Evolutionary conservation across 2,329 filamentous ascomycete species (phyloP), one percentile per base, ranked within the genome.

Genomic region (Blastomyces percursus): DNA sequence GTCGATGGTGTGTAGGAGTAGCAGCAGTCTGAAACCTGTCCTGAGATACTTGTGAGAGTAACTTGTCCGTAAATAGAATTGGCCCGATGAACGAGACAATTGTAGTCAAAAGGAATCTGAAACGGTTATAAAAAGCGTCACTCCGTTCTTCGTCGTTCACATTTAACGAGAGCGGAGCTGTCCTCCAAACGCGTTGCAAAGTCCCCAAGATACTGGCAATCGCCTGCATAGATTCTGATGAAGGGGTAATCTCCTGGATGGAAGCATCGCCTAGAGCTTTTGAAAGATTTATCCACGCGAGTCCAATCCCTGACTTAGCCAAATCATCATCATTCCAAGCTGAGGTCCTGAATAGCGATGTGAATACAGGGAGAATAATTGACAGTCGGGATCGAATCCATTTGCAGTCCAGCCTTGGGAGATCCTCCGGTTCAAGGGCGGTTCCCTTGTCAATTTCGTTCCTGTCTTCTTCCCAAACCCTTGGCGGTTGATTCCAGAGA

Each of bases 191-290:
- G 32, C 82, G 84, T 58, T 85, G 82, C 7, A 96, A 76, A 27
- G 91, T 75, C 51, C 85, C 85, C 59, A 93, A 81, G 27, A 91
- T 80, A 51, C 84, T 81, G 27, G 89, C 87, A 65, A 96, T 82
- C 63, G 92, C 93, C 64, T 86, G 83, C 70, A 90, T 89, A 1
- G 91, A 90, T 65, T 97, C 93, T 14, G 83, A 83, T 0, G 91
- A 91, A 7, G 92, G 86, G 69, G 93, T 96, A 68, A 99, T 88
- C 74, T 99, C 94, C 74, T 96, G 96, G 66, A 84, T 89, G 21
- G 82, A 81, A 1, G 82, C 79, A 59, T 84, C 79, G 9, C 83
- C 80, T n/a, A 93, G 71, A 19, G 78, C 76, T 62, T 84, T 83
- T 60, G 81, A 77, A 59, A 90, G 86, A 60, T 81, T 82, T 62